A percentile compares a stretch with the other conserved stretches of the same genome.
phyloP scores from a whole-genome alignment of 192 early-diverging fungal genomes.

The Rhizophagus prolifer region DNA sequence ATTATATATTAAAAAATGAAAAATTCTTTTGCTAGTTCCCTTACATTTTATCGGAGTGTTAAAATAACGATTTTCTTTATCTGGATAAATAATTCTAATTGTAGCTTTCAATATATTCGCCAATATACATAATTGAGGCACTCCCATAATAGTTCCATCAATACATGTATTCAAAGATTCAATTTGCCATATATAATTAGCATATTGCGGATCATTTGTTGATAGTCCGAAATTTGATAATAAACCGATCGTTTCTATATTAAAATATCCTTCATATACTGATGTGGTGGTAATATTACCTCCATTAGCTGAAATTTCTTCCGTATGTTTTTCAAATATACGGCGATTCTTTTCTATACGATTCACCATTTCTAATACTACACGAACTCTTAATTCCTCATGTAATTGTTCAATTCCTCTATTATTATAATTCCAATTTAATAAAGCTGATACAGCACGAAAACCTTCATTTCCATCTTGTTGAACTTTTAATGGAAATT shows the following conservation, averaged over 20 bases:
- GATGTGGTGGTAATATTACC: not conserved
- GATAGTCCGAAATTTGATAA: not conserved
- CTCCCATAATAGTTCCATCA: not conserved
- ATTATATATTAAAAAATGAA: not conserved
- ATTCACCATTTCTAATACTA: conserved; percentile 11
- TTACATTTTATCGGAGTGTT: not conserved
- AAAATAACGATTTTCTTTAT: conserved; percentile 7
- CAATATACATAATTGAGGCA: conserved; percentile 10
- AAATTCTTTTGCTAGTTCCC: not conserved
- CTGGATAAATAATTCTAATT: conserved; percentile 6
- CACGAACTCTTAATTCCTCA: conserved; percentile 3
- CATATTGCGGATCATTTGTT: not conserved
- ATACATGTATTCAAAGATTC: conserved; percentile 15
- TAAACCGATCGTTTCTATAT: not conserved
- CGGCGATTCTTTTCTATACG: not conserved
- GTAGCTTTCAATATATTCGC: conserved; percentile 9
- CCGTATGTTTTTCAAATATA: not conserved
- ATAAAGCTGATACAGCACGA: not conserved
- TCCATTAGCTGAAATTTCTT: conserved; percentile 10
- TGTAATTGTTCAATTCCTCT: not conserved
- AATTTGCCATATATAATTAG: not conserved
- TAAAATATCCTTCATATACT: not conserved
- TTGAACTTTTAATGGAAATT: not conserved
- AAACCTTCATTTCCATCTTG: conserved; percentile 13
- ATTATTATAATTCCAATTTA: not conserved